A percentile compares a stretch with the other conserved stretches of the same genome.
Conservation (phyloP, 225 moss, liverwort and hornwort species). For the Ulota crispa region DNA sequence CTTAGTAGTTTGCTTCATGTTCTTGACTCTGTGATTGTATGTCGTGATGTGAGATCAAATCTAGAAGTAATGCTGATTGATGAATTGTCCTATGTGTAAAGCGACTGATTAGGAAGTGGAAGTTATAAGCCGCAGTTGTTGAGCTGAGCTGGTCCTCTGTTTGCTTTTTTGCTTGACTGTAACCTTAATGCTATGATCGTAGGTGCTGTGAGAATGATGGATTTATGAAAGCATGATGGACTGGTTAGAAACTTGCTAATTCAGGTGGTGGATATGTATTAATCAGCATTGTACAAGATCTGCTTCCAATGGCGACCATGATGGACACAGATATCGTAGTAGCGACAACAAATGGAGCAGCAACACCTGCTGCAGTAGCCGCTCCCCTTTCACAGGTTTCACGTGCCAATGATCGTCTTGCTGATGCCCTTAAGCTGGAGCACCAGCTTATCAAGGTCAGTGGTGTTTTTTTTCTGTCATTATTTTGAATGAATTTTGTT, state of each 20-base stretch:
- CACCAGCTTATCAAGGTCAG: constrained; percentile 88
- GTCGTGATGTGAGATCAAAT: constrained; percentile 1
- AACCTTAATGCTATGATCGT: neutral
- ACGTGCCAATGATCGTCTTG: constrained; percentile 74
- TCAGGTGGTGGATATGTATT: neutral
- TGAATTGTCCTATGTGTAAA: neutral
- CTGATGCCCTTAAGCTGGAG: constrained; percentile 90
- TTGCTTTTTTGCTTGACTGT: neutral
- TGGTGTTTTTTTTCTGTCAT: neutral
- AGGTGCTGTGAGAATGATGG: constrained; percentile 17
- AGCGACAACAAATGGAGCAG: constrained; percentile 65
- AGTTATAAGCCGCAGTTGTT: neutral
- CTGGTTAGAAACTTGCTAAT: constrained; percentile 12
- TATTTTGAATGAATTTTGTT: neutral
- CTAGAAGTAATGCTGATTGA: neutral
- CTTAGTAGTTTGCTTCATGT: neutral
- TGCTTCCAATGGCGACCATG: constrained; percentile 48
- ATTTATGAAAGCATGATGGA: neutral
- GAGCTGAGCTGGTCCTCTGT: neutral
- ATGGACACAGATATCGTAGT: constrained; percentile 55
- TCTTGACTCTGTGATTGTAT: neutral
- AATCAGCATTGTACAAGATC: constrained; percentile 9
- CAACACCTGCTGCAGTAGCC: constrained; percentile 51
- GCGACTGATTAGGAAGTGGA: neutral
- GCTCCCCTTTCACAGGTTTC: constrained; percentile 52